Percentiles rank a stretch among this genome's conserved stretches.
These are phyloP conservation scores for Teunomyces atbi DNA, from an alignment of 805 yeast genomes.

Conservation along the genomic window DNA sequence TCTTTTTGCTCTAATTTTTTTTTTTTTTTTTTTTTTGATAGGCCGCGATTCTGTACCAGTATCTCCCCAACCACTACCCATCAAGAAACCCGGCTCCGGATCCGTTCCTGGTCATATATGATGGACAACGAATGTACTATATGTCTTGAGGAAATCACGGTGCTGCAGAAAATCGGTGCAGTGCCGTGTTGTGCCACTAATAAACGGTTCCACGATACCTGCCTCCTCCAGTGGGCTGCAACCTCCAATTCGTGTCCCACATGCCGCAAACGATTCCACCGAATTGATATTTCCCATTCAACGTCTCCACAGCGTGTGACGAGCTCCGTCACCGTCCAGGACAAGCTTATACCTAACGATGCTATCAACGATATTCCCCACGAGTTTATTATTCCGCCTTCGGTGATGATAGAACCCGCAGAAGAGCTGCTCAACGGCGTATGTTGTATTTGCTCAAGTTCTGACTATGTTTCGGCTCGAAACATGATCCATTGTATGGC, in stretches of 20 bases:
- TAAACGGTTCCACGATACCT: conserved; percentile 48
- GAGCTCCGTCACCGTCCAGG: conserved; percentile 21
- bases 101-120: neutral
- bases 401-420: conserved; percentile 1
- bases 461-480: conserved; percentile 25
- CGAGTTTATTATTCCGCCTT: conserved; percentile 30
- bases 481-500: conserved; percentile 25
- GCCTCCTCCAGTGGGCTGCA: conserved; percentile 57
- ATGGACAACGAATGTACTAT: conserved; percentile 51
- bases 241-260: conserved; percentile 62
- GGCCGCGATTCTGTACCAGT: neutral
- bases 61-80: neutral
- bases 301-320: neutral
- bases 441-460: conserved; percentile 35
- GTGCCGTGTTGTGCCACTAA: conserved; percentile 14
- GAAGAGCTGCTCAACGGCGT: conserved; percentile 18
- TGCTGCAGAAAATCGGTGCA: conserved; percentile 7
- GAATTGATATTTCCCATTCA: conserved; percentile 30
- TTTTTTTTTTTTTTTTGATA: neutral
- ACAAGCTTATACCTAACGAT: conserved; percentile 30
- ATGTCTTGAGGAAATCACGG: conserved; percentile 43
- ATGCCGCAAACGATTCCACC: conserved; percentile 49
- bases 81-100: neutral
- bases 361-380: conserved; percentile 38
- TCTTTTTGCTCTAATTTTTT: neutral